Percentiles rank a stretch among this genome's conserved stretches.
Conservation (phyloP, 2,329 filamentous ascomycete species). For the Penicillium sp. region DNA sequence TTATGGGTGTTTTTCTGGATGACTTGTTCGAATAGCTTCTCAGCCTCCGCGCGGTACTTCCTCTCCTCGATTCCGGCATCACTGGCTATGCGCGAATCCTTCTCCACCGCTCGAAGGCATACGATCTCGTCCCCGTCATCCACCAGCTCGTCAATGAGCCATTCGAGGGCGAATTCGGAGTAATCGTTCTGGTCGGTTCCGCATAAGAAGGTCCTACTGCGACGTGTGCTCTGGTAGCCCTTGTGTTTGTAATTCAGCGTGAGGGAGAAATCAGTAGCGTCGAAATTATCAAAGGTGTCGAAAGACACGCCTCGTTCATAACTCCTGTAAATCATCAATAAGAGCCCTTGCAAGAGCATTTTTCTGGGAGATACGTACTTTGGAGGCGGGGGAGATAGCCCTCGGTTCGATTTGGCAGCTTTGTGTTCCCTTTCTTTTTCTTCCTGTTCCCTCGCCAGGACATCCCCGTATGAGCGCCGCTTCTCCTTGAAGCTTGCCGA, state of each 20-base stretch:
- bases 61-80: slow-evolving; percentile 61
- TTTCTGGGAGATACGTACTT: slow-evolving; percentile 30
- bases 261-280: slow-evolving; percentile 68
- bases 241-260: slow-evolving; percentile 82
- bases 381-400: slow-evolving; percentile 41
- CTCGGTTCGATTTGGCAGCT: slow-evolving; percentile 25
- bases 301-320: slow-evolving; percentile 69
- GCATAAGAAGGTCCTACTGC: slow-evolving; percentile 84
- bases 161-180: slow-evolving; percentile 86
- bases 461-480: slow-evolving; percentile 24
- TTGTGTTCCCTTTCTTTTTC: slow-evolving; percentile 27
- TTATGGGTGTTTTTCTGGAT: slow-evolving; percentile 76
- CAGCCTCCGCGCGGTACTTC: slow-evolving; percentile 71
- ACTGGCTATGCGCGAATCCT: slow-evolving; percentile 66
- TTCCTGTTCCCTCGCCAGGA: slow-evolving; percentile 15
- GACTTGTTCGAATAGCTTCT: slow-evolving; percentile 69
- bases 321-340: slow-evolving; percentile 43
- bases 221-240: slow-evolving; percentile 74
- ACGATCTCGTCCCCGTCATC: slow-evolving; percentile 93
- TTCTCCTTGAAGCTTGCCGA: slow-evolving; percentile 28
- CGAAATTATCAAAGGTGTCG: slow-evolving; percentile 66
- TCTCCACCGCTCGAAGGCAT: slow-evolving; percentile 82
- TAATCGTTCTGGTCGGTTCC: slow-evolving; percentile 89
- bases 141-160: slow-evolving; percentile 85
- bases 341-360: not conserved